Percentiles rank a stretch among this genome's conserved stretches.
phyloP scores from a whole-genome alignment of 345 rosid species.

The Viola odorata region DNA sequence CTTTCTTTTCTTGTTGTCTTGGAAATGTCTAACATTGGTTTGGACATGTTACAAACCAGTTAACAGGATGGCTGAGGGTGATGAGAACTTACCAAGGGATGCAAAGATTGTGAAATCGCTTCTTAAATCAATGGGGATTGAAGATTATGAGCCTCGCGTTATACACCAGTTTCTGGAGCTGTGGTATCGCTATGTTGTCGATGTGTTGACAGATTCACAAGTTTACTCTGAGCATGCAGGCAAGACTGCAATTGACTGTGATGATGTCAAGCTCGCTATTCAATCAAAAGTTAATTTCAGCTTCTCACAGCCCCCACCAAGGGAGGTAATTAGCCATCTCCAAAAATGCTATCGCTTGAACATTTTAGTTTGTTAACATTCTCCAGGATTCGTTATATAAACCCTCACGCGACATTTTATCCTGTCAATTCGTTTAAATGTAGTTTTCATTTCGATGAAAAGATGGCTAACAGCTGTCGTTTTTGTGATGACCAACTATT shows the following conservation, averaged over 20 bases:
- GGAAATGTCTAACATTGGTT: no score
- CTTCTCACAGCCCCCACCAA: conserved; percentile 90
- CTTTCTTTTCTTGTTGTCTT: no score
- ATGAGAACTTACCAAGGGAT: conserved; percentile 66
- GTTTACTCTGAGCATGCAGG: conserved; percentile 92
- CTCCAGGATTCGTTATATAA: no score
- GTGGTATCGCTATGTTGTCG: conserved; percentile 87
- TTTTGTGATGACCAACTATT: neutral
- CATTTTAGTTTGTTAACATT: no score
- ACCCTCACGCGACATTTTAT: no score
- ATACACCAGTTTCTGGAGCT: conserved; percentile 81
- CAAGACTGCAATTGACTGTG: conserved; percentile 66
- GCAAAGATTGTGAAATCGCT: conserved; percentile 77
- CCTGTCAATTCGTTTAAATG: neutral
- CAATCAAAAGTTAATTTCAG: conserved; percentile 86
- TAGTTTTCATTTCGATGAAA: neutral
- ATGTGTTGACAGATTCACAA: conserved; percentile 77
- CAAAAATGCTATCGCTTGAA: no score
- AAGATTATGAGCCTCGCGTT: conserved; percentile 86
- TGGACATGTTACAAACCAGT: no score
- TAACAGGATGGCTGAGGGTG: conserved; percentile 20
- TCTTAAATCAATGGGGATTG: conserved; percentile 88
- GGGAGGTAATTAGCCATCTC: conserved; percentile 51
- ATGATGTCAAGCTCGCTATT: conserved; percentile 85
- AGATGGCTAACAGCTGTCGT: neutral